Percentiles rank a stretch among this genome's conserved stretches.
Conservation (phyloP, 176 grass and related monocot species). For the Urochloa ruziziensis region DNA sequence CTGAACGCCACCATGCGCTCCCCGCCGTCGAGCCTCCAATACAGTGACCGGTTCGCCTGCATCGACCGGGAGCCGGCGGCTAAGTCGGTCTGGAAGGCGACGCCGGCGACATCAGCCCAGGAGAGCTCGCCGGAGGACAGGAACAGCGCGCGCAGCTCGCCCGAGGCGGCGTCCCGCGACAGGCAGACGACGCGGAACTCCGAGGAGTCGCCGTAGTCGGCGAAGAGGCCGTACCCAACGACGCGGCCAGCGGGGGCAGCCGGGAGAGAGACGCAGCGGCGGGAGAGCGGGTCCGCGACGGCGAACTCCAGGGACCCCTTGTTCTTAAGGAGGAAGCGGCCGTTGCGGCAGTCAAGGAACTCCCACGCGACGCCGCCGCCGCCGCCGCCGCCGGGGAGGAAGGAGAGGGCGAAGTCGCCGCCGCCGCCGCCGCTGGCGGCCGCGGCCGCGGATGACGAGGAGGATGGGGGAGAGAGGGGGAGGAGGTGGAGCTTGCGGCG, state of each 20-base stretch:
- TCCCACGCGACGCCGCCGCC: constrained; percentile 7
- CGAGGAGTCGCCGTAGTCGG: constrained; percentile 32
- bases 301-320: not conserved
- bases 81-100: not conserved
- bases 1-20: constrained; percentile 21
- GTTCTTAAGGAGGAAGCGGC: constrained; percentile 23
- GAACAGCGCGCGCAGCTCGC: constrained; percentile 12
- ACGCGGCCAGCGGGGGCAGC: not conserved
- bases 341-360: constrained; percentile 41
- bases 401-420: constrained; percentile 28
- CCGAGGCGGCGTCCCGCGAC: not conserved
- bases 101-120: constrained; percentile 11
- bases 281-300: constrained; percentile 35
- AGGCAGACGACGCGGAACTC: constrained; percentile 30
- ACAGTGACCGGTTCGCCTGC: constrained; percentile 33
- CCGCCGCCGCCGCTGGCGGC: not conserved
- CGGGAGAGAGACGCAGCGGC: not conserved
- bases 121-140: constrained; percentile 26
- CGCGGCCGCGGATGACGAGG: not conserved
- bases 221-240: constrained; percentile 42
- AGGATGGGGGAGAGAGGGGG: not conserved
- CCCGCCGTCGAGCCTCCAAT: constrained; percentile 38
- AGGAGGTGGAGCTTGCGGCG: not conserved
- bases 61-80: constrained; percentile 5
- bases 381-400: constrained; percentile 26